Evolutionary conservation across 305 asterid genomes (phyloP), one percentile per base, ranked within the genome.

Genomic region (Fraxinus paxiana): DNA sequence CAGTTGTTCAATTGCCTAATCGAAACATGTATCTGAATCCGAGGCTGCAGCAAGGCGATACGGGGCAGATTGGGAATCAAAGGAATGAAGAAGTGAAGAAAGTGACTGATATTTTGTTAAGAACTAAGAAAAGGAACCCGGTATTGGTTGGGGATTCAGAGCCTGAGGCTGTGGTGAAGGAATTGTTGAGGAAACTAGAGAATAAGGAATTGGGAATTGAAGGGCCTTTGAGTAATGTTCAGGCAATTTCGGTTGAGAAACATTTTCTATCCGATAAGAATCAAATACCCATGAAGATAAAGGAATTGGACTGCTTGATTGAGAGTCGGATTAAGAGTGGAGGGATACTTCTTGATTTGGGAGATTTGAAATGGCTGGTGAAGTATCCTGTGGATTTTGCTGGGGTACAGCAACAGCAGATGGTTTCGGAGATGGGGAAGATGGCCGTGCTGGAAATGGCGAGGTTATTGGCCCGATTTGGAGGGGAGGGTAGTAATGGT

Each of bases 331-430:
- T 90, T 28, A 83, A 82, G 8, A 79, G 38, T 72, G 93, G 96
- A 1, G 91, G 93, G 0, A 90, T 95, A 87, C 84, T 95, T 88
- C 87, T 95, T 73, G 93, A 93, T 87, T 90, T 95, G 89, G 98
- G 98, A 41, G 94, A 95, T 85, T 86, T 95, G 91, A 93, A 90
- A 85, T 95, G 98, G 98, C 92, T 95, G 80, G 96, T 95, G 77
- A 97, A 95, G 88, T 94, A 90, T 78, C 92, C 90, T 13, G 77
- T 17, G 34, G 75, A 54, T 80, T 80, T 80, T 30, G 89, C 86
- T n/a, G 86, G 76, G 46, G 82, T 30, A 43, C 84, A 78, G 33
- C 82, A 46, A 79, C 90, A 74, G 76, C 90, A 79, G 70, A 82
- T 82, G 83, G 87, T 88, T 77, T 86, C 91, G 0, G 97, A 92